Evolutionary conservation across 2,329 filamentous ascomycete genomes (phyloP).

Genomic region (Neonectria hederae): DNA sequence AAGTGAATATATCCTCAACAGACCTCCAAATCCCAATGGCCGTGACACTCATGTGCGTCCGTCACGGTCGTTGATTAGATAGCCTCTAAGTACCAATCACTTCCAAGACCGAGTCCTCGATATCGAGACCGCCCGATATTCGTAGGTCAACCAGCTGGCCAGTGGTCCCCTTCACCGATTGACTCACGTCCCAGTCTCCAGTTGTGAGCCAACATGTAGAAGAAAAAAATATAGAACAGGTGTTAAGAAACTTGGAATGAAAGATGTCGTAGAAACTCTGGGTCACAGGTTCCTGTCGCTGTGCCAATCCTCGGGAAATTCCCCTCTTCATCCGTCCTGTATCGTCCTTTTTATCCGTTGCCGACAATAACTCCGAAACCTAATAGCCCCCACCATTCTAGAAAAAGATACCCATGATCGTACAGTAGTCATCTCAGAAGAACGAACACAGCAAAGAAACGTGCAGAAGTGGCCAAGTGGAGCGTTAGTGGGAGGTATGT

Average conservation of each 20-base stretch:
- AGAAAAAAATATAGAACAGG: slow-evolving; percentile 15
- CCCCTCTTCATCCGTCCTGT: slow-evolving; percentile 33
- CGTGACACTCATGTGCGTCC: slow-evolving; percentile 10
- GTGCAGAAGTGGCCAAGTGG: slow-evolving; percentile 27
- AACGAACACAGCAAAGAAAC: slow-evolving; percentile 17
- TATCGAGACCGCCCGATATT: neutral
- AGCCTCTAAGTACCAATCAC: slow-evolving; percentile 5
- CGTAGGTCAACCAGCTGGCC: slow-evolving; percentile 9
- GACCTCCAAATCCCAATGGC: slow-evolving; percentile 13
- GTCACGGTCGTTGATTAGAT: slow-evolving; percentile 18
- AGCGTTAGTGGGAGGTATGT: slow-evolving; percentile 6
- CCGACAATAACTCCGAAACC: slow-evolving; percentile 39
- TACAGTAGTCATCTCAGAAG: slow-evolving; percentile 39
- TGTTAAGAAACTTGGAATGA: slow-evolving; percentile 28
- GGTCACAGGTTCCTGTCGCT: slow-evolving; percentile 26
- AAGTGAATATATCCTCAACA: slow-evolving; percentile 27
- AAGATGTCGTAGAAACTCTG: slow-evolving; percentile 32
- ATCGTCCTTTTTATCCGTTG: slow-evolving; percentile 38
- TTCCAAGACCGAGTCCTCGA: neutral
- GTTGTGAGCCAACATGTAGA: slow-evolving; percentile 1
- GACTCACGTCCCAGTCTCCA: neutral
- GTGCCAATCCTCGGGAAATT: slow-evolving; percentile 21
- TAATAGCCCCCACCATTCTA: slow-evolving; percentile 35
- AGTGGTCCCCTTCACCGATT: neutral
- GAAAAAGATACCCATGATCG: slow-evolving; percentile 41